Conservation (phyloP, 305 asterid species). For the Ilex paraguariensis region DNA sequence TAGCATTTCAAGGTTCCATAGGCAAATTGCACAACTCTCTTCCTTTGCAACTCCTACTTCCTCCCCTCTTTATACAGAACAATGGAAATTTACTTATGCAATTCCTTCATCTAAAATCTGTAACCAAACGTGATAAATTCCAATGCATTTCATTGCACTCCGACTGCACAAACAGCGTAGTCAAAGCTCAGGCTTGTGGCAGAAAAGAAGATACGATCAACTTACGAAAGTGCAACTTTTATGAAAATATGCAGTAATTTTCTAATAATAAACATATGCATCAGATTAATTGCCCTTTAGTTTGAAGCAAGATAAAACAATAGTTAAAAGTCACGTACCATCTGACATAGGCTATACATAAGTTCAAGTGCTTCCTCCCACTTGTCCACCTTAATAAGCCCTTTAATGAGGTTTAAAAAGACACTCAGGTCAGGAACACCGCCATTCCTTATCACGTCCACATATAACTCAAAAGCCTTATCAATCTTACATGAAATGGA, state of each 20-base stretch:
- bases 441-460: conserved; percentile 51
- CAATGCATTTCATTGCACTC: too few species aligned
- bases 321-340: conserved; percentile 16
- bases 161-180: too few species aligned
- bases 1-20: too few species aligned
- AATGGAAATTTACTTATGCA: too few species aligned
- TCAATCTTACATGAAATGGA: conserved; percentile 49
- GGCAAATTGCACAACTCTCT: too few species aligned
- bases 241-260: not conserved
- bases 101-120: too few species aligned
- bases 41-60: too few species aligned
- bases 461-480: conserved; percentile 59
- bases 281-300: not conserved
- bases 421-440: conserved; percentile 53
- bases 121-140: too few species aligned
- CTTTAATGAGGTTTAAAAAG: conserved; percentile 60
- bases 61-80: too few species aligned
- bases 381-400: conserved; percentile 49
- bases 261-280: conserved; percentile 6
- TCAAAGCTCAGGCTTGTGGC: too few species aligned
- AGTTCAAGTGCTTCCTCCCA: conserved; percentile 79
- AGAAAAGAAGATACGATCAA: too few species aligned
- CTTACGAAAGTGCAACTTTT: too few species aligned
- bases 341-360: conserved; percentile 68
- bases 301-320: conserved; percentile 8